Evolutionary conservation across 805 yeast genomes (phyloP), one percentile per base, ranked within the genome.

Genomic region (Metschnikowia kunwiensis): DNA sequence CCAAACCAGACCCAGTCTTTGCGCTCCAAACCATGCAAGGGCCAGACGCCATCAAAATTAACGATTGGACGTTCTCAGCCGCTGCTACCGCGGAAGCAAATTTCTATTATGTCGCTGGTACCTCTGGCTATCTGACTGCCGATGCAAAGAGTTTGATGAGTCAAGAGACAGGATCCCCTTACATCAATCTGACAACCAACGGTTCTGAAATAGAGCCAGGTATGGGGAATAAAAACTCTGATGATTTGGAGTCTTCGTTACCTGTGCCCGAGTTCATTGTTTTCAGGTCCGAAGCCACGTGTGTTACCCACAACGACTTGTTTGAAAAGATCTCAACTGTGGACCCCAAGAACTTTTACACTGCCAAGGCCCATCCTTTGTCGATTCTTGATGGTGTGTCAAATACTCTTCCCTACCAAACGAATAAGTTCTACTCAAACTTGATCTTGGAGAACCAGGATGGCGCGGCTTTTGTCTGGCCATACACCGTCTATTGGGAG

Each of bases 381-480:
- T 46, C 51, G 0, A 53, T 78, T 25, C 78, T 82, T 13, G 47
- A 46, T 3, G 76, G 76, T 23, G 78, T 74, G 25, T 66, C 68
- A 41, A 53, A 59, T 33, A 72, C 59, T 22, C 48, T 44, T 8
- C 74, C 72, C 9, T 68, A 74, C 42, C 78, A 80, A 51, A 86
- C 95, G 16, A 85, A 86, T 66, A 85, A 83, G 60, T 86, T 85
- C 58, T 83, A 75, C 60, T 74, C 77, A 24, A 85, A 86, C 55
- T 53, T 83, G 51, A 60, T 80, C 46, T 62, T 82, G 15, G 81
- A 66, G 15, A 60, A 58, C 32, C 86, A 79, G 57, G 61, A 67
- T 16, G 64, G 68, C 33, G 72, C 78, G 32, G 74, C 73, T 4
- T 83, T 74, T 63, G 70, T 82, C 7, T 79, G 77, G 49, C 94